These are phyloP conservation scores for Globisporangium nagaii DNA, from an alignment of 352 stramenopile genomes.

Conservation along the genomic window DNA sequence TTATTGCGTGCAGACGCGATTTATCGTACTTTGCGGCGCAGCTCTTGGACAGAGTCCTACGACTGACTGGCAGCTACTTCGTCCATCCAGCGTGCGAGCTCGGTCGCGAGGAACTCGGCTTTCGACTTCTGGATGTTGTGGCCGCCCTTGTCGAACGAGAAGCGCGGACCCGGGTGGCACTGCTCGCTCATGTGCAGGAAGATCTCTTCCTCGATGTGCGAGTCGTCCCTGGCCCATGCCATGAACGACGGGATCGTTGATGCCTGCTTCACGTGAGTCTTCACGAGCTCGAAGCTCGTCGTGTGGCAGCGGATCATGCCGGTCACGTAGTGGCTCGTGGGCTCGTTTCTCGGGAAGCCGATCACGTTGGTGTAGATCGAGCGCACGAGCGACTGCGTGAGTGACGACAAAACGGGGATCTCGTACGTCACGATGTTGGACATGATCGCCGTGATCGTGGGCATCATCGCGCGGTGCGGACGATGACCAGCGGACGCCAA, in stretches of 20 bases:
- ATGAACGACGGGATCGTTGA: conserved; percentile 32
- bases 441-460: neutral
- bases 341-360: conserved; percentile 34
- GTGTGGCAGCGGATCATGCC: conserved; percentile 41
- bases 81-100: conserved; percentile 21
- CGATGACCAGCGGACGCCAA: conserved; percentile 40
- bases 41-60: too few relatives aligned
- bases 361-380: conserved; percentile 37
- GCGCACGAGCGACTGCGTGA: conserved; percentile 15
- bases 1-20: neutral
- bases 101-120: conserved; percentile 18
- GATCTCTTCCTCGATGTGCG: conserved; percentile 56
- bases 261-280: conserved; percentile 20
- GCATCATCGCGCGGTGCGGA: conserved; percentile 37
- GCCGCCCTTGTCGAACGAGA: conserved; percentile 29
- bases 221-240: conserved; percentile 43
- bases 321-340: conserved; percentile 43
- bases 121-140: conserved; percentile 58
- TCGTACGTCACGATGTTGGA: neutral
- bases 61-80: conserved; percentile 10
- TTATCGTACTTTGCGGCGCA: neutral
- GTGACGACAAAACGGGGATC: neutral
- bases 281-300: conserved; percentile 38
- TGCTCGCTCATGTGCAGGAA: conserved; percentile 30
- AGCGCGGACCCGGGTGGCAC: conserved; percentile 20